phyloP scores from a whole-genome alignment of 345 rosid genomes.

The thale cress (Arabidopsis thaliana) region TAIR10.1 NC_003070.9:4974001-4974500 shows the following conservation, averaged over 20 bases:
- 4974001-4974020: neutral
- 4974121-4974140: conserved; percentile 31
- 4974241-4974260: conserved; percentile 46
- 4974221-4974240: conserved; percentile 39
- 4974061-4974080: conserved; percentile 1
- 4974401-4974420: conserved; percentile 60
- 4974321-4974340: conserved; percentile 49
- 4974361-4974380: conserved; percentile 52
- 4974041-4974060: neutral
- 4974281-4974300: conserved; percentile 53
- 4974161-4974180: conserved; percentile 20
- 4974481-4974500: conserved; percentile 50
- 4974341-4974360: conserved; percentile 50
- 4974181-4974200: neutral
- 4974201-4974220: neutral
- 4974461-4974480: conserved; percentile 57
- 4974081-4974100: conserved; percentile 28
- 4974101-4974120: neutral
- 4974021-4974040: too few species aligned
- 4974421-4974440: conserved; percentile 58
- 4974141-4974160: conserved; percentile 16
- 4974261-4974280: conserved; percentile 52
- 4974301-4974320: conserved; percentile 55
- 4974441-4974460: conserved; percentile 65
- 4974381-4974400: conserved; percentile 55